Evolutionary conservation across 345 rosid species (phyloP).

Genomic region (Erucastrum elatum): DNA sequence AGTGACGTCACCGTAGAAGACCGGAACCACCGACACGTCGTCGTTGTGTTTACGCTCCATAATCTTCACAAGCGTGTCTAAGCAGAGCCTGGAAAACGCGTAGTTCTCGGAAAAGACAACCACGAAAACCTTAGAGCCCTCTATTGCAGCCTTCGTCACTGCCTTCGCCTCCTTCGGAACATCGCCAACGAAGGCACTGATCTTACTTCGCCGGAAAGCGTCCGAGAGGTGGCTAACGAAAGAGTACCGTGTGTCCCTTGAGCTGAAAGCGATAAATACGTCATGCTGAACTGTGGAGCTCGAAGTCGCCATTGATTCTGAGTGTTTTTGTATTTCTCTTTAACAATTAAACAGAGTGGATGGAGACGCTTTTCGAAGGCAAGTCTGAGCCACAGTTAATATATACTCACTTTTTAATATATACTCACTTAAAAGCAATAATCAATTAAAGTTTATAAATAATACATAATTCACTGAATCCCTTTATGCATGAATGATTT

Average conservation of each 20-base stretch:
- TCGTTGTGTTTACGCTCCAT: not conserved
- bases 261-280: constrained; percentile 8
- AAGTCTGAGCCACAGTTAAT: not conserved
- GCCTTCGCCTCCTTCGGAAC: not conserved
- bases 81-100: constrained; percentile 6
- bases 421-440: not conserved
- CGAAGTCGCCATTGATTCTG: not conserved
- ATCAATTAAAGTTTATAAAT: not conserved
- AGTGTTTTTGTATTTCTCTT: not conserved
- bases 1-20: constrained; percentile 21
- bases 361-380: not conserved
- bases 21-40: constrained; percentile 2
- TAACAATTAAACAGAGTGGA: not conserved
- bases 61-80: constrained; percentile 6
- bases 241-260: not conserved
- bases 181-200: not conserved
- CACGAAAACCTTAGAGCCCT: not conserved
- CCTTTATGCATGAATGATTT: no score
- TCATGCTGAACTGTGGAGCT: not conserved
- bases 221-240: not conserved
- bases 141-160: not conserved
- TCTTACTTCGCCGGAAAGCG: not conserved
- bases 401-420: no score
- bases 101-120: constrained; percentile 22
- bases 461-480: no score